These are phyloP conservation scores for Fusarium stilboides DNA, from an alignment of 2,329 filamentous ascomycete species.

Conservation along the genomic window DNA sequence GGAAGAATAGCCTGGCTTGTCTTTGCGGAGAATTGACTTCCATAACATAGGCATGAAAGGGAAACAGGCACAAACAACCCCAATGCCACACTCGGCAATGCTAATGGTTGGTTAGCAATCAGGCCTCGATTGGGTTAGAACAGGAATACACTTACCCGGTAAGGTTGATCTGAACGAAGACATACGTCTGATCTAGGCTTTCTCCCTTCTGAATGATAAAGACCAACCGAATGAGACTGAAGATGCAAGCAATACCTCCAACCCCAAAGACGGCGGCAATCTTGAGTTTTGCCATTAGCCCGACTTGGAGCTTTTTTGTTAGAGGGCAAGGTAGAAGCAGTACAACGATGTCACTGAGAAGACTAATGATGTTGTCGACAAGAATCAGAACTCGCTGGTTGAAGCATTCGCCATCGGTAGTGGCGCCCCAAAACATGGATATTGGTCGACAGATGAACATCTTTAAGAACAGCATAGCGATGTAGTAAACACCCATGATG, in stretches of 20 bases:
- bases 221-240: conserved; percentile 27
- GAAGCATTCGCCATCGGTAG: conserved; percentile 26
- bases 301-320: conserved; percentile 35
- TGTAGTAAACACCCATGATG: conserved; percentile 28
- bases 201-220: conserved; percentile 33
- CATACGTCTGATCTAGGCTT: conserved; percentile 32
- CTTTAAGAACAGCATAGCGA: conserved; percentile 28
- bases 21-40: conserved; percentile 37
- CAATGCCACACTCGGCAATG: conserved; percentile 36
- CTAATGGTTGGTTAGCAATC: conserved; percentile 2
- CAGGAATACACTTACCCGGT: conserved; percentile 9
- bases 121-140: too few species aligned
- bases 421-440: conserved; percentile 30
- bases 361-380: conserved; percentile 36
- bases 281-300: conserved; percentile 29
- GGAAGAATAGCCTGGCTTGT: conserved; percentile 32
- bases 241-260: conserved; percentile 29
- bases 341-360: conserved; percentile 27
- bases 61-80: conserved; percentile 37
- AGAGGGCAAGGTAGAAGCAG: conserved; percentile 28
- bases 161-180: conserved; percentile 34
- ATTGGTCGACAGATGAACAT: conserved; percentile 34
- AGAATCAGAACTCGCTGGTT: conserved; percentile 28
- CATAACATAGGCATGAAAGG: conserved; percentile 39
- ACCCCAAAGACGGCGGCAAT: conserved; percentile 33